These are phyloP conservation scores for Lachnellula subtilissima DNA, from an alignment of 2,329 filamentous ascomycete species.

Conservation along the genomic window DNA sequence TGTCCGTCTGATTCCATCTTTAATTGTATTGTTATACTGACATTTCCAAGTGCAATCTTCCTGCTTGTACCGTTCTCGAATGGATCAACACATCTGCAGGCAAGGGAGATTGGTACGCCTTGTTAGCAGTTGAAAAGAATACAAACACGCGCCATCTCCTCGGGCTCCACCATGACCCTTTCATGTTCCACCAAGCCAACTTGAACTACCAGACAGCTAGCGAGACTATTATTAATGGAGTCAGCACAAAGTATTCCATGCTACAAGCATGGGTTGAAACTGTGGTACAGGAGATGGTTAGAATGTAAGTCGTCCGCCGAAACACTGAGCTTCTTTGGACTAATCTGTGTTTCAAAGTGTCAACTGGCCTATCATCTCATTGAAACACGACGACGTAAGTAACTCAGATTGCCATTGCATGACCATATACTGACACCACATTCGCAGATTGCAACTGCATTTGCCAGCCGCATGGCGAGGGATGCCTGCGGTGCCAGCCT, in stretches of 20 bases:
- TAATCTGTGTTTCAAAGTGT: constrained; percentile 25
- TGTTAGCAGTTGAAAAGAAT: constrained; percentile 46
- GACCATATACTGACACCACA: not conserved
- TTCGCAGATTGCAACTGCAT: constrained; percentile 32
- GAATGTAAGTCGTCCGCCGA: constrained; percentile 26
- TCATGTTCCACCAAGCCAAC: constrained; percentile 57
- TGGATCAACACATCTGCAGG: constrained; percentile 57
- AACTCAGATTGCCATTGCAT: not conserved
- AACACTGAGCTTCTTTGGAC: not conserved
- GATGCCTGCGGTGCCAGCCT: constrained; percentile 21
- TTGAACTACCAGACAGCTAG: constrained; percentile 45
- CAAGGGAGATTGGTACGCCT: constrained; percentile 46
- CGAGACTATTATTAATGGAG: constrained; percentile 25
- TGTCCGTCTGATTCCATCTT: constrained; percentile 29
- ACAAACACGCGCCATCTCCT: constrained; percentile 54
- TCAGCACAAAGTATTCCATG: constrained; percentile 20
- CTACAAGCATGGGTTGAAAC: constrained; percentile 30
- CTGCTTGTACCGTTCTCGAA: constrained; percentile 51
- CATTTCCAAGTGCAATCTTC: constrained; percentile 48
- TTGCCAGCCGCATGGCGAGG: constrained; percentile 42
- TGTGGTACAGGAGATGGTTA: constrained; percentile 24
- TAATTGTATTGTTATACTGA: not conserved
- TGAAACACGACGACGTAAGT: constrained; percentile 53
- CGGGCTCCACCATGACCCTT: constrained; percentile 38
- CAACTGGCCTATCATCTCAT: constrained; percentile 51